Evolutionary conservation across 2,329 filamentous ascomycete species (phyloP), one percentile per base, ranked within the genome.

Genomic region (Hypomyces perniciosus): DNA sequence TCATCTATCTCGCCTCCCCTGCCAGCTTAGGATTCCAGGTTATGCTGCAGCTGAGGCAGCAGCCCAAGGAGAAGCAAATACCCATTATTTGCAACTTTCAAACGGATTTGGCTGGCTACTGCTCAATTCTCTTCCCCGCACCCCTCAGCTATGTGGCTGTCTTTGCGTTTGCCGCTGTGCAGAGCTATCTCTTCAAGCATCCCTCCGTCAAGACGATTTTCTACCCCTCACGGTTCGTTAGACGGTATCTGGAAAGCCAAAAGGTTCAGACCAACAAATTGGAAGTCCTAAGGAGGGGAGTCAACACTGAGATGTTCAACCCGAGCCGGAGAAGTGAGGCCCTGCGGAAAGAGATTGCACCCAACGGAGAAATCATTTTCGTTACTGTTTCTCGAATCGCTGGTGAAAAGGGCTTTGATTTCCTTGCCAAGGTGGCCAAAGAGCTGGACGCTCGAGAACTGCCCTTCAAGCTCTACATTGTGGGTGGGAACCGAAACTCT

Each of bases 11-110:
- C 9, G 84, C 84, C 2, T 85, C 81, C 40, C 84, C 84, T 1
- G 85, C 84, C 2, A 85, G 81, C 5, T 69, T 87, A 3, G 84
- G 85, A 4, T 88, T 88, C 59, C 84, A 88, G 56, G 79, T 87
- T 49, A 75, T 88, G 66, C 71, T 87, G n/a, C 83, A 87, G 62
- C 68, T 86, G 46, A 76, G 81, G 41, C 83, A 85, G 57, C 74
- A 85, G 48, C 69, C 73, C 10, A 64, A 64, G 26, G 69, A 77
- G 31, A 71, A 72, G 7, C 80, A 81, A 39, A 76, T 83, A 1
- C 79, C 79, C 2, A 71, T 85, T 2, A 72, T 87, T 40, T 78
- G 84, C 62, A 88, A 87, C 64, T 88, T 86, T 57, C 84, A 88
- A 65, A 88, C 84, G 1, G 84, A 88, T 61, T 69, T 88, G 8